phyloP scores from a whole-genome alignment of 2,329 filamentous ascomycete genomes.

The Talaromyces sp. region DNA sequence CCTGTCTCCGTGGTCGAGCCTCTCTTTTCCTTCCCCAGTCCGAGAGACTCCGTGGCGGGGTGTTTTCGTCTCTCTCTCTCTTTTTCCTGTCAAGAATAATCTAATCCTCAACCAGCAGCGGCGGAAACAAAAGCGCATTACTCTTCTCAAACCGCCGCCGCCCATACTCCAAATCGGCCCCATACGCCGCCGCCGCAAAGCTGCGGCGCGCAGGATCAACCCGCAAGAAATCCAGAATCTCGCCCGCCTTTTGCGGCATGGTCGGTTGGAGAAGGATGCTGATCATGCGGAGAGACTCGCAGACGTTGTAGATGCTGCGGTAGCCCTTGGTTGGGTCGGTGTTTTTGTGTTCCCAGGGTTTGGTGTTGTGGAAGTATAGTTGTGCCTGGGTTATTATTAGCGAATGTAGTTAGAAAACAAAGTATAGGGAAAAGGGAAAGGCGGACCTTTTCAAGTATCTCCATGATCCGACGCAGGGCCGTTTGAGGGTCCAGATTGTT shows the following conservation, averaged over 20 bases:
- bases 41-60: no score
- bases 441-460: slow-evolving; percentile 54
- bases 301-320: slow-evolving; percentile 61
- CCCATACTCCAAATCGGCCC: slow-evolving; percentile 61
- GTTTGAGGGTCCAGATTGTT: slow-evolving; percentile 56
- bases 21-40: neutral
- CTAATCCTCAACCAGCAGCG: slow-evolving; percentile 36
- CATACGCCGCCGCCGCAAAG: slow-evolving; percentile 57
- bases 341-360: slow-evolving; percentile 57
- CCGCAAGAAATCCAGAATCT: slow-evolving; percentile 71
- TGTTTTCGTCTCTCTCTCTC: no score
- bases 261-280: slow-evolving; percentile 86
- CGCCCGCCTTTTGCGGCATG: slow-evolving; percentile 71
- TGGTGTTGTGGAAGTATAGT: slow-evolving; percentile 57
- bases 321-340: slow-evolving; percentile 42
- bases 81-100: no score
- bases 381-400: slow-evolving; percentile 51
- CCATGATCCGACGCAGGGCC: slow-evolving; percentile 62
- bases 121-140: slow-evolving; percentile 48
- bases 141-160: slow-evolving; percentile 23
- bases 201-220: slow-evolving; percentile 59
- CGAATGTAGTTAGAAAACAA: neutral
- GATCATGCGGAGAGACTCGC: slow-evolving; percentile 71
- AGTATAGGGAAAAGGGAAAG: neutral
- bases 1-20: neutral